Conservation (phyloP, 805 yeast genomes). For the Ogataea pilisensis region DNA sequence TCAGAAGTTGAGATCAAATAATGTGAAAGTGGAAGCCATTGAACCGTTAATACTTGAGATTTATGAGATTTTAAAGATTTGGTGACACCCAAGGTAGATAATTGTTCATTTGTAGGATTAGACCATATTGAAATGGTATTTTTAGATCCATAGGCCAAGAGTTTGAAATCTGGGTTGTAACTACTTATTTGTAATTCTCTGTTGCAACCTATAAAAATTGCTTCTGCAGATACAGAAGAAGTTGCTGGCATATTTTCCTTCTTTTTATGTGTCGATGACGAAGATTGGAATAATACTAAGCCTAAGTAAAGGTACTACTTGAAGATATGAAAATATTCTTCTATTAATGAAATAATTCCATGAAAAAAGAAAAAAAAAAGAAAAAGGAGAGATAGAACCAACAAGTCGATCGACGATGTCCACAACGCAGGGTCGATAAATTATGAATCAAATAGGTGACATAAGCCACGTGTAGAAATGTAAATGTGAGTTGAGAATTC, state of each 20-base stretch:
- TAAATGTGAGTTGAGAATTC: too few species aligned
- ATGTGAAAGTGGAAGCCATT: constrained; percentile 44
- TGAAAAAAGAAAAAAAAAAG: too few species aligned
- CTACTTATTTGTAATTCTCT: constrained; percentile 60
- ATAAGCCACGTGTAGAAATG: too few species aligned
- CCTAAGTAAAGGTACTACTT: too few species aligned
- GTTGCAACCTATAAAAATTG: constrained; percentile 70
- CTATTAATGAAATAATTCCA: too few species aligned
- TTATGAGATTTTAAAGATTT: constrained; percentile 58
- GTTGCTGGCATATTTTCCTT: constrained; percentile 4
- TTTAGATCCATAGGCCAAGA: constrained; percentile 72
- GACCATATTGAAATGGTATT: constrained; percentile 57
- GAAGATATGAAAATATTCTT: too few species aligned
- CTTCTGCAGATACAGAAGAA: constrained; percentile 37
- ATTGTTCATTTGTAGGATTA: constrained; percentile 44
- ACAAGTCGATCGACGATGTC: too few species aligned
- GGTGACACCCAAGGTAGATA: constrained; percentile 41
- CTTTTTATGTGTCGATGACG: background rate
- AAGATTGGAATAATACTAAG: too few species aligned
- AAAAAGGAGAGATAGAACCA: too few species aligned
- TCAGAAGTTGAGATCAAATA: constrained; percentile 60
- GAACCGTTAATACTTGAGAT: constrained; percentile 63
- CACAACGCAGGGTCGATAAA: too few species aligned
- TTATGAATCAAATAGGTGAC: too few species aligned
- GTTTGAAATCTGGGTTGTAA: constrained; percentile 32